Evolutionary conservation across 2,329 filamentous ascomycete genomes (phyloP).

Genomic region (Blastomyces emzantsi): DNA sequence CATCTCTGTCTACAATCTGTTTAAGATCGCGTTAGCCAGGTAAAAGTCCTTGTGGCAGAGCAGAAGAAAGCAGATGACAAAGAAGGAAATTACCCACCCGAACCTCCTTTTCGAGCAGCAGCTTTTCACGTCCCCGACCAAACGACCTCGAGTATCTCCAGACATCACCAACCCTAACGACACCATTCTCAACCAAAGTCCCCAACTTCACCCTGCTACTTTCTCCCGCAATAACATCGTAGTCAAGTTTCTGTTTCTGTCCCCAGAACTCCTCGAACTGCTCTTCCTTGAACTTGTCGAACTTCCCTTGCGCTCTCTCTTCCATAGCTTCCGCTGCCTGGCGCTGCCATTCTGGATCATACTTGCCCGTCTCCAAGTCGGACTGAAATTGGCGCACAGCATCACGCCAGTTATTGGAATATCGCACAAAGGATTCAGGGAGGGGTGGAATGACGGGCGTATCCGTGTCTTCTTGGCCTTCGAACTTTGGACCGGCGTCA

Average conservation of each 20-base stretch:
- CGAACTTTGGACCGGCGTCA: slow-evolving; percentile 16
- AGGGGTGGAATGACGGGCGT: slow-evolving; percentile 31
- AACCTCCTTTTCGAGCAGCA: slow-evolving; percentile 36
- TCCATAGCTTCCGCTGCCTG: slow-evolving; percentile 46
- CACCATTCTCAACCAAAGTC: slow-evolving; percentile 28
- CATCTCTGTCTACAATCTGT: slow-evolving; percentile 30
- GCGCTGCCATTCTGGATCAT: slow-evolving; percentile 49
- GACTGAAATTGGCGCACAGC: slow-evolving; percentile 47
- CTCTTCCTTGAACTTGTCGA: slow-evolving; percentile 47
- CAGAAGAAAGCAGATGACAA: background rate
- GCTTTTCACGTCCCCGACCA: slow-evolving; percentile 19
- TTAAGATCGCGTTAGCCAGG: background rate
- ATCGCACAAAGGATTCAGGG: slow-evolving; percentile 34
- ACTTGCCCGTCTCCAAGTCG: slow-evolving; percentile 47
- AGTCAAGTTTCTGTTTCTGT: slow-evolving; percentile 40
- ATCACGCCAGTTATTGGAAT: slow-evolving; percentile 43
- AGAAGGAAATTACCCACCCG: slow-evolving; percentile 24
- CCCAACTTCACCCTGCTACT: slow-evolving; percentile 33
- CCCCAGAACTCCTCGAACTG: slow-evolving; percentile 52
- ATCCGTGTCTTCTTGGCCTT: slow-evolving; percentile 21
- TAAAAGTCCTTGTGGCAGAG: background rate
- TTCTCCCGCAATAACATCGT: slow-evolving; percentile 32
- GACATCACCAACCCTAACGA: slow-evolving; percentile 33
- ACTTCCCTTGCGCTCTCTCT: slow-evolving; percentile 46
- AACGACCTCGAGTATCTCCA: slow-evolving; percentile 30